Conservation (phyloP, 2,329 filamentous ascomycete species). For the Talaromyces sp. region DNA sequence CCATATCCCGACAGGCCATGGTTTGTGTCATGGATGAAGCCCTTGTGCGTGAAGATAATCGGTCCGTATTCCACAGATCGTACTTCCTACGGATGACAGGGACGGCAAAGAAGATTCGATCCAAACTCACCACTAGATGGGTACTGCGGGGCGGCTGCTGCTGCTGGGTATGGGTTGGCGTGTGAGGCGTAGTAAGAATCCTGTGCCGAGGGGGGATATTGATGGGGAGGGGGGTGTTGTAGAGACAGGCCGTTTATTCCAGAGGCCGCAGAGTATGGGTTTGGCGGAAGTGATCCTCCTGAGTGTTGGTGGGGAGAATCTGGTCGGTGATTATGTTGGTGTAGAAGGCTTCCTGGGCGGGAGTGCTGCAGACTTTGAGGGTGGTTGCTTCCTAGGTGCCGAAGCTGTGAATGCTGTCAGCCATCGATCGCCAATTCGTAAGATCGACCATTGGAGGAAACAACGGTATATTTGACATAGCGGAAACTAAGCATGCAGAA, state of each 20-base stretch:
- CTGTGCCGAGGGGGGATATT: slow-evolving; percentile 66
- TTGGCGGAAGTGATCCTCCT: slow-evolving; percentile 36
- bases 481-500: background rate
- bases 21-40: background rate
- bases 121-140: slow-evolving; percentile 72
- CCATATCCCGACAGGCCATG: background rate
- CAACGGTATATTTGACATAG: background rate
- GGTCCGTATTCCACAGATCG: background rate
- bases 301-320: slow-evolving; percentile 60
- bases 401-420: slow-evolving; percentile 27
- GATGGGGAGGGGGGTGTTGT: slow-evolving; percentile 52
- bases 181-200: slow-evolving; percentile 76
- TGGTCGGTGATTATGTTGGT: slow-evolving; percentile 41
- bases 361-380: slow-evolving; percentile 28
- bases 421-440: slow-evolving; percentile 3
- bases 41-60: background rate
- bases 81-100: background rate
- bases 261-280: slow-evolving; percentile 31
- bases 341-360: slow-evolving; percentile 27
- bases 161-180: slow-evolving; percentile 77
- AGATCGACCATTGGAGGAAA: background rate
- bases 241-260: slow-evolving; percentile 43
- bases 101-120: slow-evolving; percentile 8
- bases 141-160: slow-evolving; percentile 80
- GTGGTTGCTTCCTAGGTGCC: slow-evolving; percentile 30